Evolutionary conservation across 257 asterid species (phyloP).

Genomic region (Anisodus acutangulus): DNA sequence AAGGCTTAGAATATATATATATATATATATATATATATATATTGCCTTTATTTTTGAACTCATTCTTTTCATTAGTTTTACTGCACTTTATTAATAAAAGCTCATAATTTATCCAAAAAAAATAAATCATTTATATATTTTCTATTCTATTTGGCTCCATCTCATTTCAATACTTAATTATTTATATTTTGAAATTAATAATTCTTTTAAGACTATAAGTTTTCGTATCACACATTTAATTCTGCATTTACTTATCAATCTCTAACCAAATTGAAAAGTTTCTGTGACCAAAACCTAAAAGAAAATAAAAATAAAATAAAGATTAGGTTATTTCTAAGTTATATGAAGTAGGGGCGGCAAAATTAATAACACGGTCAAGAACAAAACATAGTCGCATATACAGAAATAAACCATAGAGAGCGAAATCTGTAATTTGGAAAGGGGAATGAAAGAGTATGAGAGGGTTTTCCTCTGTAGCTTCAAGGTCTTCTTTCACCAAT

Average conservation of each 20-base stretch:
- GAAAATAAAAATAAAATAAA: no score
- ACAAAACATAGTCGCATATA: neutral
- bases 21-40: no score
- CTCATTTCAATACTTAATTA: neutral
- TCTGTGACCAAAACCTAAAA: neutral
- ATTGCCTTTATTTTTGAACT: no score
- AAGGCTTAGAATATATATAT: no score
- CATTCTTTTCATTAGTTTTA: no score
- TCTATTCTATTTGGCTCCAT: neutral
- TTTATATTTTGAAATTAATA: neutral
- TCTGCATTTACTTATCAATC: neutral
- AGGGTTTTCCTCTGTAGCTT: conserved; percentile 65
- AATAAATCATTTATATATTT: no score
- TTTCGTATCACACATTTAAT: neutral
- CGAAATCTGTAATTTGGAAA: neutral
- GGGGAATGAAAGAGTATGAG: conserved; percentile 52
- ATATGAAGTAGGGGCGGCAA: neutral
- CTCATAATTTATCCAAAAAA: no score
- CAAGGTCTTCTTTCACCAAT: conserved; percentile 53
- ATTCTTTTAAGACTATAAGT: neutral
- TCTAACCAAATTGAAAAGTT: neutral
- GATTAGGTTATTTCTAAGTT: no score
- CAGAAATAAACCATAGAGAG: neutral
- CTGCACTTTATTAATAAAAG: no score
- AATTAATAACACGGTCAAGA: neutral